Conservation (phyloP, 106 monocot genomes). For the Alisma plantagoaquatica region DNA sequence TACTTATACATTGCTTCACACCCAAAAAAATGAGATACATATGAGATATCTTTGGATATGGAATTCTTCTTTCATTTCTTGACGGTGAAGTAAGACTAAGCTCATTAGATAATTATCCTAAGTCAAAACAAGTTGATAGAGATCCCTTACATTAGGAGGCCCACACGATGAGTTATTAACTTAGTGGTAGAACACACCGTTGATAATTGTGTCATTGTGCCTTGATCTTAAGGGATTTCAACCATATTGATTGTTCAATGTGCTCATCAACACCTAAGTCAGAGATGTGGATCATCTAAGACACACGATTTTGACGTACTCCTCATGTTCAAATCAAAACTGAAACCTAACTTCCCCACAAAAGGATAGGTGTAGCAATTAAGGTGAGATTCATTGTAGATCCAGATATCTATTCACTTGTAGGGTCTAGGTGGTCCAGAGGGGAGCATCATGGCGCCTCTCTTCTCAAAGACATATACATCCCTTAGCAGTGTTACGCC, state of each 20-base stretch:
- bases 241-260: slow-evolving; percentile 15
- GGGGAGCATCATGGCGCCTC: not conserved
- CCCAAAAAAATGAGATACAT: not conserved
- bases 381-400: slow-evolving; percentile 10
- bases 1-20: not conserved
- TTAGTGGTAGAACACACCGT: slow-evolving; percentile 5
- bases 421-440: slow-evolving; percentile 2
- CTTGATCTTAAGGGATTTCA: not conserved
- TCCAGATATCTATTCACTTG: slow-evolving; percentile 6
- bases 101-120: not conserved
- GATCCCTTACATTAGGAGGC: not conserved
- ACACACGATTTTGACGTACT: too few relatives aligned
- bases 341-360: slow-evolving; percentile 16
- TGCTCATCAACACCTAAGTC: slow-evolving; percentile 8
- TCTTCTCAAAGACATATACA: not conserved
- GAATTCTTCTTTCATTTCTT: slow-evolving; percentile 5
- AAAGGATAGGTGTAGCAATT: slow-evolving; percentile 8
- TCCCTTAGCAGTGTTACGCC: not conserved
- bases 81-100: slow-evolving; percentile 7
- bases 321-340: too few relatives aligned
- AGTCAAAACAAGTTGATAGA: not conserved
- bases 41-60: slow-evolving; percentile 1
- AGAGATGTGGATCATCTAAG: slow-evolving; percentile 10
- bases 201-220: slow-evolving; percentile 6
- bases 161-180: not conserved